These are phyloP conservation scores for Marsdenia floribunda DNA, from an alignment of 257 asterid species.

Conservation along the genomic window DNA sequence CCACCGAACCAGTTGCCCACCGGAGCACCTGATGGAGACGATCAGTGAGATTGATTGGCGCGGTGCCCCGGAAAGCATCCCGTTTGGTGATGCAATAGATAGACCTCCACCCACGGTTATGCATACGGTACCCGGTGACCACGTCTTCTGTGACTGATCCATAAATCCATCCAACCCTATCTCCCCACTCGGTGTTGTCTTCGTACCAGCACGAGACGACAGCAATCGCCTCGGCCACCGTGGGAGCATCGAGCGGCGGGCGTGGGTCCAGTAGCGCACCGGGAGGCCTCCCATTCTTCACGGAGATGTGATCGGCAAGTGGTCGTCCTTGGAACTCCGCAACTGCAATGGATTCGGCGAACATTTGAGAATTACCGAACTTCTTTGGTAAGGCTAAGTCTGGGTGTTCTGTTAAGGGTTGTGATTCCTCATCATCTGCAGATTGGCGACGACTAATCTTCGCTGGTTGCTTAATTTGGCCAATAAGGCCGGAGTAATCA, in stretches of 20 bases:
- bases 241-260: constrained; percentile 83
- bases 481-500: constrained; percentile 64
- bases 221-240: constrained; percentile 96
- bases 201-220: constrained; percentile 97
- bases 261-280: constrained; percentile 79
- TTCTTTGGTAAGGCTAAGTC: constrained; percentile 65
- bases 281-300: constrained; percentile 88
- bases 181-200: constrained; percentile 99
- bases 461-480: constrained; percentile 51
- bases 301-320: constrained; percentile 76
- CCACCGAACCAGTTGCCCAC: constrained; percentile 98
- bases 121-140: constrained; percentile 98
- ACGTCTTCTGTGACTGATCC: constrained; percentile 98
- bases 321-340: constrained; percentile 97
- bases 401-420: constrained; percentile 62
- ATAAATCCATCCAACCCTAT: constrained; percentile 90
- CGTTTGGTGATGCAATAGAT: constrained; percentile 90
- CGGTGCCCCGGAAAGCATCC: constrained; percentile 88
- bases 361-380: constrained; percentile 84
- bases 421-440: constrained; percentile 62
- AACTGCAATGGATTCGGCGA: constrained; percentile 70
- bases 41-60: constrained; percentile 90
- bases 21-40: constrained; percentile 97
- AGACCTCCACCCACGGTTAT: constrained; percentile 98
- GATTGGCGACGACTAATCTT: constrained; percentile 23